Evolutionary conservation across 2,329 filamentous ascomycete genomes (phyloP).

Genomic region (Pseudovirgaria hyperparasitica): DNA sequence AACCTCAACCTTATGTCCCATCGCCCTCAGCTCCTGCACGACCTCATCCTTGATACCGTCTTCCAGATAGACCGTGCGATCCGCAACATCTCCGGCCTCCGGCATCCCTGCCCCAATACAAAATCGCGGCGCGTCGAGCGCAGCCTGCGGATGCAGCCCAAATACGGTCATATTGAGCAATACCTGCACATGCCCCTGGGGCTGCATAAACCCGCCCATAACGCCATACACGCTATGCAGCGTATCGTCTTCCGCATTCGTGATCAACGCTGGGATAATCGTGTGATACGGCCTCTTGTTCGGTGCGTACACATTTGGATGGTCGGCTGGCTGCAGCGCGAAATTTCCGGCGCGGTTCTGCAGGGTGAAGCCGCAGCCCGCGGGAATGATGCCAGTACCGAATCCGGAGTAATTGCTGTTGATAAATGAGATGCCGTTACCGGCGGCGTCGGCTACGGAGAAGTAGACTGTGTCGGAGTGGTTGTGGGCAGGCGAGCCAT

Average conservation of each 20-base stretch:
- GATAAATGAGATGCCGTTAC: conserved; percentile 92
- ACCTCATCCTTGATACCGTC: conserved; percentile 64
- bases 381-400: conserved; percentile 74
- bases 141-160: conserved; percentile 69
- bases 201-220: conserved; percentile 98
- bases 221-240: conserved; percentile 85
- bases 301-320: conserved; percentile 71
- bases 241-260: conserved; percentile 58
- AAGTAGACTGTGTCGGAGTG: conserved; percentile 95
- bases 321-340: conserved; percentile 47
- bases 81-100: conserved; percentile 42
- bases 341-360: conserved; percentile 92
- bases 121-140: conserved; percentile 81
- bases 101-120: conserved; percentile 70
- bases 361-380: conserved; percentile 79
- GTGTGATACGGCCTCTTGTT: conserved; percentile 92
- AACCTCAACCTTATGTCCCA: conserved; percentile 64
- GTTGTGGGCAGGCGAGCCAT: conserved; percentile 65
- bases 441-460: conserved; percentile 63
- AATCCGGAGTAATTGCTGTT: conserved; percentile 90
- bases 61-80: conserved; percentile 63
- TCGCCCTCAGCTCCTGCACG: conserved; percentile 48
- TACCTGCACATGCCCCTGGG: conserved; percentile 90
- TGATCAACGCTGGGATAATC: conserved; percentile 88
- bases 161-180: conserved; percentile 81